Percentiles rank a stretch among this genome's conserved stretches.
phyloP scores from a whole-genome alignment of 1,284 basidiomycete species.

The Fomes fomentarius region DNA sequence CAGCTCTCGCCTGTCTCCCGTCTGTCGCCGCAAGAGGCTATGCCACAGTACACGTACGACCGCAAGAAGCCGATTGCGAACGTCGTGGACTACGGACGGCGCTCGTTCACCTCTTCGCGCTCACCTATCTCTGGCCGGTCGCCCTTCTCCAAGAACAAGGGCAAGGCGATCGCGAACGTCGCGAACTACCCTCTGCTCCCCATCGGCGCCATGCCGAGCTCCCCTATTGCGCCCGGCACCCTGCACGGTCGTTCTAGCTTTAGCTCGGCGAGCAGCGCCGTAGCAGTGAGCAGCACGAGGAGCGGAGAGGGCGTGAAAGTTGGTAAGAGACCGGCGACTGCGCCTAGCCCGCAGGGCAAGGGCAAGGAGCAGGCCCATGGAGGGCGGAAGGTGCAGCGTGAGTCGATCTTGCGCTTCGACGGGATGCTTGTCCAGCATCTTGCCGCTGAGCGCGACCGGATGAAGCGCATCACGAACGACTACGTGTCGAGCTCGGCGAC shows the following conservation, averaged over 20 bases:
- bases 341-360: slow-evolving; percentile 19
- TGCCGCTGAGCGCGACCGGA: slow-evolving; percentile 71
- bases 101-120: slow-evolving; percentile 25
- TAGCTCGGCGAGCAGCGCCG: slow-evolving; percentile 24
- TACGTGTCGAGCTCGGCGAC: slow-evolving; percentile 25
- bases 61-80: slow-evolving; percentile 35
- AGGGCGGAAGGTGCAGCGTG: slow-evolving; percentile 40
- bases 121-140: no score
- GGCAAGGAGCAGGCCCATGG: slow-evolving; percentile 31
- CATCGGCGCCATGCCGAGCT: slow-evolving; percentile 21
- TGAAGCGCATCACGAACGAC: slow-evolving; percentile 66
- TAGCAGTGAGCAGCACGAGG: slow-evolving; percentile 4
- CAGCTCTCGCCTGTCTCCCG: slow-evolving; percentile 37
- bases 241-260: slow-evolving; percentile 9
- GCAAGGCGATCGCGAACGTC: slow-evolving; percentile 17
- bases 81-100: slow-evolving; percentile 26
- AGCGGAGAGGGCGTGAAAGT: neutral
- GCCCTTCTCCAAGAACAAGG: slow-evolving; percentile 20
- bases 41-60: slow-evolving; percentile 26
- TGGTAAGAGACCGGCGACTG: slow-evolving; percentile 24
- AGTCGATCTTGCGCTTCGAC: slow-evolving; percentile 65
- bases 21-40: slow-evolving; percentile 21
- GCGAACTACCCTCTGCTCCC: slow-evolving; percentile 19
- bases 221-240: slow-evolving; percentile 14
- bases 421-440: slow-evolving; percentile 78